Evolutionary conservation across 495 filamentous ascomycete species (phyloP).

Genomic region (Physcia stellaris): DNA sequence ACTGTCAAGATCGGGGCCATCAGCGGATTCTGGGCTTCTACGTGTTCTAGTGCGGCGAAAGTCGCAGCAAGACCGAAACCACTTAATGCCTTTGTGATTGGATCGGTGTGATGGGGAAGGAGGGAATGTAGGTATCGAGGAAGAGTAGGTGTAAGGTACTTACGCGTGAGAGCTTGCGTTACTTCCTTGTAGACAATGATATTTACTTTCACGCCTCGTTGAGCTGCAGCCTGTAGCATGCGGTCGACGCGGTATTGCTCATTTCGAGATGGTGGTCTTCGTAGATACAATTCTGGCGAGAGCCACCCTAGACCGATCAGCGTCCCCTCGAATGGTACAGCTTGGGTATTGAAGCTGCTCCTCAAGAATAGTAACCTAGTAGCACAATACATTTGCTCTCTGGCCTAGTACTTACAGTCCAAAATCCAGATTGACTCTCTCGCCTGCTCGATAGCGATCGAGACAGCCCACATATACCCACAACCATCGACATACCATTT

Average conservation of each 20-base stretch:
- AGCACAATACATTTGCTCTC: not conserved
- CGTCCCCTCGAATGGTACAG: not conserved
- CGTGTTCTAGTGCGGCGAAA: conserved; percentile 28
- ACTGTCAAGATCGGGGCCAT: conserved; percentile 40
- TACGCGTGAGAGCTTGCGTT: conserved; percentile 71
- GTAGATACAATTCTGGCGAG: conserved; percentile 77
- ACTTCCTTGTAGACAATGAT: conserved; percentile 97
- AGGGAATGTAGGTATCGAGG: conserved; percentile 30
- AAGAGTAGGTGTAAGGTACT: conserved; percentile 33
- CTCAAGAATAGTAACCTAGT: not conserved
- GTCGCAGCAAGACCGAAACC: conserved; percentile 25
- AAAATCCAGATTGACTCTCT: conserved; percentile 81
- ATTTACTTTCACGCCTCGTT: conserved; percentile 76
- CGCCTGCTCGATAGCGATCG: conserved; percentile 69
- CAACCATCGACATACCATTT: conserved; percentile 96
- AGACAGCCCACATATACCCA: conserved; percentile 85
- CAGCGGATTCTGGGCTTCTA: conserved; percentile 28
- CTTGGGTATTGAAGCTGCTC: not conserved
- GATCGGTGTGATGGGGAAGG: conserved; percentile 24
- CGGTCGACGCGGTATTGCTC: conserved; percentile 78
- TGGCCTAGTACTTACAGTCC: conserved; percentile 44
- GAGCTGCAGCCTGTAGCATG: conserved; percentile 76
- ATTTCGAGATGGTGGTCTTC: conserved; percentile 69
- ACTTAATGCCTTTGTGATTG: conserved; percentile 19
- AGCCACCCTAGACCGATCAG: conserved; percentile 48